phyloP scores from a whole-genome alignment of 306 rosid species.

The Prunus mume region DNA sequence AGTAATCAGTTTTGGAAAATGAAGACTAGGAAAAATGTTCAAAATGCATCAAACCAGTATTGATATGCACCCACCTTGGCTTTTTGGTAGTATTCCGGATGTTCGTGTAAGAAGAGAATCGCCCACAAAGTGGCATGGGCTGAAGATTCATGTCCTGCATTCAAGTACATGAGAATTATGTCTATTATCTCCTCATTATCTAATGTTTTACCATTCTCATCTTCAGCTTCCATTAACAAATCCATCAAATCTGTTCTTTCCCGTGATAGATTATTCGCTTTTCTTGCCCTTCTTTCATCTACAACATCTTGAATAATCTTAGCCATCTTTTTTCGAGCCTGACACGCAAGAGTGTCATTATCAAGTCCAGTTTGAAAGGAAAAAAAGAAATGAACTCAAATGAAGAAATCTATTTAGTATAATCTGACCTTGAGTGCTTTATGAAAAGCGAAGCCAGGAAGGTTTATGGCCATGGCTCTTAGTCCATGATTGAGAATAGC shows the following conservation, averaged over 20 bases:
- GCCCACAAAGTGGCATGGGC: constrained; percentile 78
- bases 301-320: constrained; percentile 43
- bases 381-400: background rate
- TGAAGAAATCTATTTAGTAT: background rate
- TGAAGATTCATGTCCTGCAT: constrained; percentile 88
- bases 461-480: constrained; percentile 54
- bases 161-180: constrained; percentile 58
- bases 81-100: constrained; percentile 40
- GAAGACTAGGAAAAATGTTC: too few species aligned
- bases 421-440: constrained; percentile 62
- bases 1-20: too few species aligned
- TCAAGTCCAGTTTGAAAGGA: background rate
- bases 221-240: constrained; percentile 55
- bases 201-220: constrained; percentile 53
- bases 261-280: constrained; percentile 1
- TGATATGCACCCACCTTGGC: constrained; percentile 47
- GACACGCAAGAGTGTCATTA: background rate
- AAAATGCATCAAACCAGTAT: too few species aligned
- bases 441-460: constrained; percentile 67
- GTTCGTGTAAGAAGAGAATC: constrained; percentile 44
- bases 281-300: constrained; percentile 32
- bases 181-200: constrained; percentile 67
- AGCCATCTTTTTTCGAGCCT: constrained; percentile 67
- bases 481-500: constrained; percentile 46
- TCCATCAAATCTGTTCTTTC: constrained; percentile 53